These are phyloP conservation scores for Closterium sp. DNA, from an alignment of 139 green algal species.

Conservation along the genomic window DNA sequence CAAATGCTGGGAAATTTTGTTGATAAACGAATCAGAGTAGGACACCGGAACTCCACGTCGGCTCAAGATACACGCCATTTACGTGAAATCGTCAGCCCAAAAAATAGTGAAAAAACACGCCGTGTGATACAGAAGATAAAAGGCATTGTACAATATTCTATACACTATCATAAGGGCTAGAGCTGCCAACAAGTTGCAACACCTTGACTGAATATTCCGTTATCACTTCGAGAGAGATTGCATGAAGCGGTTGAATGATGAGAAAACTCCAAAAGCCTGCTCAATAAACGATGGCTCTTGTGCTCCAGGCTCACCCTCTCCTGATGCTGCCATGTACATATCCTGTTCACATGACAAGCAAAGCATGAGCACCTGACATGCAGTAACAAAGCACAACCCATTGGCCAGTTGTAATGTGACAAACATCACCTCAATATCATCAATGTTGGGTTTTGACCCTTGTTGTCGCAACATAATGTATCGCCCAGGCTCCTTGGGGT, in stretches of 20 bases:
- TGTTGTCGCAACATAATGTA: slow-evolving; percentile 32
- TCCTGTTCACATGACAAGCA: neutral
- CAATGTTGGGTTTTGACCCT: slow-evolving; percentile 6
- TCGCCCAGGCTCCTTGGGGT: slow-evolving; percentile 17
- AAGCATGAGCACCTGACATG: neutral
- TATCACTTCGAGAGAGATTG: slow-evolving; percentile 24
- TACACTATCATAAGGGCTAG: too few species aligned
- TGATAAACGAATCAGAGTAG: neutral
- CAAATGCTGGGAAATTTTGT: neutral
- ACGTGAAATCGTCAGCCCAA: too few species aligned
- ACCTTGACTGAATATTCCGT: too few species aligned
- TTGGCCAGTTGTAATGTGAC: neutral
- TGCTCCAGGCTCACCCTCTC: neutral
- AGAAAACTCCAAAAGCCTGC: neutral
- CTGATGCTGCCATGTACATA: neutral
- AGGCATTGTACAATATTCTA: too few species aligned
- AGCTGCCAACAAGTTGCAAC: too few species aligned
- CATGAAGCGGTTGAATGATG: slow-evolving; percentile 31
- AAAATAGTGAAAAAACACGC: too few species aligned
- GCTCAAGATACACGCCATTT: too few species aligned
- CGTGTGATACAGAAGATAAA: too few species aligned
- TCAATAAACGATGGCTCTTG: neutral
- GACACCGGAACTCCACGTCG: neutral
- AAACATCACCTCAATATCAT: slow-evolving; percentile 33
- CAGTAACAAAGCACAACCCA: neutral